Conservation (phyloP, 768 basidiomycete genomes). For the Podaxis sp. region DNA sequence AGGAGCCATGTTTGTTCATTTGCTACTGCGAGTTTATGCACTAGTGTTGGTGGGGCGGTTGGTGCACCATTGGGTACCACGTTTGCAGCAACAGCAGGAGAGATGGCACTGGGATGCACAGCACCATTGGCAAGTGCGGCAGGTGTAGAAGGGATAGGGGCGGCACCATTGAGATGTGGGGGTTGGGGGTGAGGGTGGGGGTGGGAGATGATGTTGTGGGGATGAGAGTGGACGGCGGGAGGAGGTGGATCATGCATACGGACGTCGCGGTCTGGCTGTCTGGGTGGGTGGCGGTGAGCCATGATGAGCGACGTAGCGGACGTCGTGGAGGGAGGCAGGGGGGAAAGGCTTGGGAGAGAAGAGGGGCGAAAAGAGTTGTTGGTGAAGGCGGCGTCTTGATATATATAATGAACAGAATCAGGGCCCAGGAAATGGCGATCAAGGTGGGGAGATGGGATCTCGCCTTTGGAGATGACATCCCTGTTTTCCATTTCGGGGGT, state of each 20-base stretch:
- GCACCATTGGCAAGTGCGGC: slow-evolving; percentile 39
- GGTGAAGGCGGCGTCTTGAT: slow-evolving; percentile 39
- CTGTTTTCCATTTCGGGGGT: slow-evolving; percentile 28
- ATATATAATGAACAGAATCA: slow-evolving; percentile 53
- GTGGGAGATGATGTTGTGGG: slow-evolving; percentile 28
- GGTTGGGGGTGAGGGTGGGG: slow-evolving; percentile 32
- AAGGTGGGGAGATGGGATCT: slow-evolving; percentile 46
- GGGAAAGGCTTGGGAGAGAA: slow-evolving; percentile 33
- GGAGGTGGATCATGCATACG: slow-evolving; percentile 58
- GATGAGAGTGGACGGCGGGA: slow-evolving; percentile 24
- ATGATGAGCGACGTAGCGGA: slow-evolving; percentile 21
- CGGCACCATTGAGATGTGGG: slow-evolving; percentile 51
- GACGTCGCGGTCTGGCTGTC: slow-evolving; percentile 44
- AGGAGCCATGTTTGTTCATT: slow-evolving; percentile 96
- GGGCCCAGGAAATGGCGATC: slow-evolving; percentile 53
- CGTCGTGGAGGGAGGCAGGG: slow-evolving; percentile 21
- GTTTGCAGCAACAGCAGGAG: slow-evolving; percentile 39
- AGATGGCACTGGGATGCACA: slow-evolving; percentile 35
- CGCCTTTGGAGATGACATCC: slow-evolving; percentile 37
- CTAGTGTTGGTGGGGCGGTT: slow-evolving; percentile 37
- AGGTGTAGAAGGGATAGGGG: slow-evolving; percentile 41
- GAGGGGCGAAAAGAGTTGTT: slow-evolving; percentile 47
- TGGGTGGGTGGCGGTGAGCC: slow-evolving; percentile 16
- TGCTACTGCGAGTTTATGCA: slow-evolving; percentile 76
- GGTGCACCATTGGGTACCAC: slow-evolving; percentile 28